Evolutionary conservation across 306 rosid genomes (phyloP).

Genomic region (Quercus berberidifolia): DNA sequence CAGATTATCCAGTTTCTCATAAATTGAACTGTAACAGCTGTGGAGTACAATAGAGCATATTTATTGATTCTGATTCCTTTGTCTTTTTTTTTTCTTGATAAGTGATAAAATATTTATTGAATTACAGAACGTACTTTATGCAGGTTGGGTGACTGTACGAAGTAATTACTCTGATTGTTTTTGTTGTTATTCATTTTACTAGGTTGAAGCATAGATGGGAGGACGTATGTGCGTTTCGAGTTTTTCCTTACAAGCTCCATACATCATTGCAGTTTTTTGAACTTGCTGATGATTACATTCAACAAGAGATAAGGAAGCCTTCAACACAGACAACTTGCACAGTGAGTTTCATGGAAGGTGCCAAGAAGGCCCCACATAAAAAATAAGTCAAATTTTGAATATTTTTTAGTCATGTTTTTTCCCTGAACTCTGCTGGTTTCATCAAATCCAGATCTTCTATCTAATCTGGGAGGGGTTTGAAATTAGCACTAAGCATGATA

Average conservation of each 20-base stretch:
- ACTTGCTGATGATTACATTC: conserved; percentile 88
- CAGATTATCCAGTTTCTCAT: not conserved
- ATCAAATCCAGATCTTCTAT: too few species aligned
- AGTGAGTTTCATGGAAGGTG: conserved; percentile 35
- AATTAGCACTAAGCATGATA: too few species aligned
- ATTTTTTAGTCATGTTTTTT: too few species aligned
- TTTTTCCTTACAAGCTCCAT: conserved; percentile 84
- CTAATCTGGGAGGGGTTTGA: too few species aligned
- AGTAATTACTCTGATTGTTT: conserved; percentile 2
- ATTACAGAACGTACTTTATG: too few species aligned
- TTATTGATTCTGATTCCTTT: not conserved
- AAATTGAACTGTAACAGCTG: not conserved
- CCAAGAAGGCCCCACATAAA: too few species aligned
- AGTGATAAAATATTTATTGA: too few species aligned
- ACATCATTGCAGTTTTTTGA: conserved; percentile 86
- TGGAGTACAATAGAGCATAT: not conserved
- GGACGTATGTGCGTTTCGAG: conserved; percentile 77
- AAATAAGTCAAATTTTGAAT: too few species aligned
- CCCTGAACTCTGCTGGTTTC: too few species aligned
- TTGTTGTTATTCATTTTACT: conserved; percentile 18
- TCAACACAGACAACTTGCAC: conserved; percentile 57
- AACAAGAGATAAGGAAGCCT: conserved; percentile 72
- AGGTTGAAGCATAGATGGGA: conserved; percentile 63
- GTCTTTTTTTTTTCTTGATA: not conserved
- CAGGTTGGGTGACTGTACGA: too few species aligned